phyloP scores from a whole-genome alignment of 2,329 filamentous ascomycete genomes.

The Amauroascus verrucosus region DNA sequence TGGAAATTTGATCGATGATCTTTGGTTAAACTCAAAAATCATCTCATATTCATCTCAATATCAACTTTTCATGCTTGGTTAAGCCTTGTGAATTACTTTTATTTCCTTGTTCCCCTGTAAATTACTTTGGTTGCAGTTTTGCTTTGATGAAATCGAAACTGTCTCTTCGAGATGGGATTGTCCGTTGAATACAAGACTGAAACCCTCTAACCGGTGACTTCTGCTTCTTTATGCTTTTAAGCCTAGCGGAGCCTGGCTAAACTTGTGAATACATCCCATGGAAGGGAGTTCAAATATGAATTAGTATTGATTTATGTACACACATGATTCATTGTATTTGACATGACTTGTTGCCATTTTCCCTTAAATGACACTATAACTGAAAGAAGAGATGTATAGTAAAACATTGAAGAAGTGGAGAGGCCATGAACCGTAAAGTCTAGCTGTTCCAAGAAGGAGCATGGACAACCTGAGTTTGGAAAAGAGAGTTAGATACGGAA shows the following conservation, averaged over 20 bases:
- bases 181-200: neutral
- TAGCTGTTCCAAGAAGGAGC: neutral
- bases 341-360: too few relatives aligned
- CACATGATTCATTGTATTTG: neutral
- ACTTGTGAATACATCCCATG: too few relatives aligned
- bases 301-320: neutral
- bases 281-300: too few relatives aligned
- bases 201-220: neutral
- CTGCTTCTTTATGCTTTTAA: neutral
- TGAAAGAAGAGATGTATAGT: neutral
- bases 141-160: neutral
- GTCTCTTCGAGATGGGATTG: neutral
- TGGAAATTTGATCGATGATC: too few relatives aligned
- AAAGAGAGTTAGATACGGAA: neutral
- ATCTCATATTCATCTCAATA: neutral
- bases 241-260: too few relatives aligned
- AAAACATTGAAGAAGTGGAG: constrained; percentile 13
- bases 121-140: neutral
- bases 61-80: too few relatives aligned
- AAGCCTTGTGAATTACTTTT: too few relatives aligned
- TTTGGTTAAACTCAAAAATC: neutral
- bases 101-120: neutral
- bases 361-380: neutral
- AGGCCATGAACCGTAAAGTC: neutral
- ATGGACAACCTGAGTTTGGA: neutral